Percentiles rank a stretch among this genome's conserved stretches.
phyloP scores from a whole-genome alignment of 805 yeast species.

The Myxozyma lipomycoides region DNA sequence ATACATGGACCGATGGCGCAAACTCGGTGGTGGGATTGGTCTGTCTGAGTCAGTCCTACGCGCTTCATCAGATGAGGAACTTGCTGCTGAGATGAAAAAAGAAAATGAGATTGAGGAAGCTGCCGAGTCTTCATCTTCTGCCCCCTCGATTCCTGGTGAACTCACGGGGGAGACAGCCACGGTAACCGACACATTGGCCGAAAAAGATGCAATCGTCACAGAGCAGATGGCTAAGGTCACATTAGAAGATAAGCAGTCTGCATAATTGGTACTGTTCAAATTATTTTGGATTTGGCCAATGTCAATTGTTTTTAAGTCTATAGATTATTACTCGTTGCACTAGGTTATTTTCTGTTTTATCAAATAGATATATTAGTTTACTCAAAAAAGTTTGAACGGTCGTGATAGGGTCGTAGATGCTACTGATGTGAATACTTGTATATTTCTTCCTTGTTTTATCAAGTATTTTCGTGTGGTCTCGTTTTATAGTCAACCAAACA shows the following conservation, averaged over 20 bases:
- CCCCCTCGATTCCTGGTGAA: conserved; percentile 12
- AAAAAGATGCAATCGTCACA: conserved; percentile 16
- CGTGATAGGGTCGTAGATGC: no score
- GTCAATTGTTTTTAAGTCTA: no score
- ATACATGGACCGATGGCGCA: conserved; percentile 64
- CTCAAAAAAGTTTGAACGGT: no score
- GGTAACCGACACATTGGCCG: conserved; percentile 9
- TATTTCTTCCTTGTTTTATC: no score
- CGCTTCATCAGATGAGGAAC: conserved; percentile 35
- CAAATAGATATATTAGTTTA: no score
- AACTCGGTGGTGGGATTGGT: conserved; percentile 71
- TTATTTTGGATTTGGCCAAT: no score
- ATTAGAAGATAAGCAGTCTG: conserved; percentile 10
- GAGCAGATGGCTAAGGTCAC: conserved; percentile 20
- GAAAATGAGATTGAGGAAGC: conserved; percentile 7
- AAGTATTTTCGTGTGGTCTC: no score
- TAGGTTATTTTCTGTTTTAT: no score
- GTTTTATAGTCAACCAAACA: no score
- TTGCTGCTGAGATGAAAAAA: conserved; percentile 12
- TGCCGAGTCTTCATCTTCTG: conserved; percentile 1
- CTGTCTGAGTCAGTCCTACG: conserved; percentile 79
- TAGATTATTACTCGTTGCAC: no score
- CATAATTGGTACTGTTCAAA: no score
- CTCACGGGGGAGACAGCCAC: conserved; percentile 16
- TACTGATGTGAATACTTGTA: no score